Conservation (phyloP, 352 stramenopile genomes). For the Phytophthora constricta region DNA sequence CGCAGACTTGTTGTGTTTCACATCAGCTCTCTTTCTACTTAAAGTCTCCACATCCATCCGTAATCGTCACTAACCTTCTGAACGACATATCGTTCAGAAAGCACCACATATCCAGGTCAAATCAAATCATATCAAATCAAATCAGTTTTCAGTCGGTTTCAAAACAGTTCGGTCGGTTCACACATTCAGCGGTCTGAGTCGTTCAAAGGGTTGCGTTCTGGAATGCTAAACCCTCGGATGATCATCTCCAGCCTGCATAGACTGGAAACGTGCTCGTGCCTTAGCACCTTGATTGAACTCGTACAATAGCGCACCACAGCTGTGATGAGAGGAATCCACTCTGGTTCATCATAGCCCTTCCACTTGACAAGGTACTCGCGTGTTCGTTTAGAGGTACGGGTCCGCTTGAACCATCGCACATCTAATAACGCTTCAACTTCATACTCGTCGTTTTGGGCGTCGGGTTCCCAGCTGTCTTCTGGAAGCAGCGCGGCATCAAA, state of each 20-base stretch:
- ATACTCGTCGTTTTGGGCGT: constrained; percentile 9
- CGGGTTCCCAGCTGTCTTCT: constrained; percentile 32
- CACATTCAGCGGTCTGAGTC: neutral
- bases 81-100: no score
- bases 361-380: constrained; percentile 31
- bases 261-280: neutral
- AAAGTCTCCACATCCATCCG: no score
- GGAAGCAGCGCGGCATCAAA: constrained; percentile 20
- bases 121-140: no score
- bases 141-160: no score
- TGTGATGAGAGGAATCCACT: constrained; percentile 16
- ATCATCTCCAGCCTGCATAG: neutral
- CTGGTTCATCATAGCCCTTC: constrained; percentile 18
- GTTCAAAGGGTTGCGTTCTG: no score
- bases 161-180: constrained; percentile 2
- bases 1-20: no score
- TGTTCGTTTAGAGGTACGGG: neutral
- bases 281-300: neutral
- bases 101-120: no score
- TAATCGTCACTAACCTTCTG: no score
- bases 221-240: no score
- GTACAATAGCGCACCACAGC: constrained; percentile 19
- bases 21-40: no score
- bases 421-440: constrained; percentile 26
- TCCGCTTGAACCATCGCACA: constrained; percentile 6